Evolutionary conservation across 1,284 basidiomycete species (phyloP).

Genomic region (Ustilago tritici): DNA sequence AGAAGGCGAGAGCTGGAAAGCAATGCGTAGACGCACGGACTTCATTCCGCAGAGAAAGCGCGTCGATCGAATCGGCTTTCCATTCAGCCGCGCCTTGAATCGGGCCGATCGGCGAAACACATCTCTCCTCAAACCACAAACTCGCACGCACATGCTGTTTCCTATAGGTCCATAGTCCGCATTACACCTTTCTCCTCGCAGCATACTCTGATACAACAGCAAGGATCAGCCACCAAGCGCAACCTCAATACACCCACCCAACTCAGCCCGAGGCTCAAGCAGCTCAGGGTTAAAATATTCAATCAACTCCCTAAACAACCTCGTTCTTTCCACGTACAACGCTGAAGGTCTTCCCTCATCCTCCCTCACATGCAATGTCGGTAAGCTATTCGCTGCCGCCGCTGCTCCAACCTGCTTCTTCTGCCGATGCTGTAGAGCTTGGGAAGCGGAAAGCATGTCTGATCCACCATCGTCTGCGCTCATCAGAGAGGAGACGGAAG

Average conservation of each 20-base stretch:
- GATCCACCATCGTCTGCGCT: slow-evolving; percentile 37
- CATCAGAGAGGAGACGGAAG: slow-evolving; percentile 44
- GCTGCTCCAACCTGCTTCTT: slow-evolving; percentile 10
- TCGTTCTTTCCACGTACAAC: slow-evolving; percentile 55
- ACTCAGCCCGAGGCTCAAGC: slow-evolving; percentile 63
- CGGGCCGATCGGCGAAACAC: not conserved
- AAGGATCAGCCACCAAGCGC: slow-evolving; percentile 24
- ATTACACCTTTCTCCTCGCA: not conserved
- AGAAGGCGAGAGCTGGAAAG: not conserved
- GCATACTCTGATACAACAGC: not conserved
- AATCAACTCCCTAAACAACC: slow-evolving; percentile 63
- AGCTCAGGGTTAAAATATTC: slow-evolving; percentile 63
- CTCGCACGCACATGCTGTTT: not conserved
- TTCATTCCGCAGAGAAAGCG: not conserved
- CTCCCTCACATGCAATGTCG: slow-evolving; percentile 25
- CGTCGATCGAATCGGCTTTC: not conserved
- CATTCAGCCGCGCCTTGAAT: not conserved
- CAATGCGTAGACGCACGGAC: slow-evolving; percentile 1
- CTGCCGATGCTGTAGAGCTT: slow-evolving; percentile 31
- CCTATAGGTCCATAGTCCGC: not conserved
- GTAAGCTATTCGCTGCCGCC: slow-evolving; percentile 6
- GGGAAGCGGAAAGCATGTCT: slow-evolving; percentile 49
- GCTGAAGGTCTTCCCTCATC: slow-evolving; percentile 34
- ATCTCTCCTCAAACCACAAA: not conserved
- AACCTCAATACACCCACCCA: slow-evolving; percentile 59